Conservation (phyloP, 2,329 filamentous ascomycete species). For the Aureobasidium sp. region DNA sequence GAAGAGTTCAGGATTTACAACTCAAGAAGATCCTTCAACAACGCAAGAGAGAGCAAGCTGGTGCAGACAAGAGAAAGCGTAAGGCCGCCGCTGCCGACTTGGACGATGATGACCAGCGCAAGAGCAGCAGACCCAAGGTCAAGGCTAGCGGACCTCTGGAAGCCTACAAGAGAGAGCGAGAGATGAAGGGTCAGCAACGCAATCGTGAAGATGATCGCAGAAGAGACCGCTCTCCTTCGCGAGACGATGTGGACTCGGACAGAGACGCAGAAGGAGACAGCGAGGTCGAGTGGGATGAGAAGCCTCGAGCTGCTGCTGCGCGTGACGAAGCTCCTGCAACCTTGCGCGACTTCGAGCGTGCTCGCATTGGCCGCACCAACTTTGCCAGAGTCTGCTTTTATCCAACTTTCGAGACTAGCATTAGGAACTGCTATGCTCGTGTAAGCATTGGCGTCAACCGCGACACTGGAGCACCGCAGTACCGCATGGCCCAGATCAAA, state of each 20-base stretch:
- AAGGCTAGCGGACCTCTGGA: slow-evolving; percentile 66
- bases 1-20: slow-evolving; percentile 72
- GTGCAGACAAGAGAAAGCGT: slow-evolving; percentile 52
- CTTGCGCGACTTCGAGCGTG: slow-evolving; percentile 74
- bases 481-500: slow-evolving; percentile 84
- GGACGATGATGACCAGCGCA: slow-evolving; percentile 63
- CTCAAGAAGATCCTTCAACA: slow-evolving; percentile 69
- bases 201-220: slow-evolving; percentile 40
- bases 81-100: slow-evolving; percentile 73
- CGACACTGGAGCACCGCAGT: slow-evolving; percentile 62
- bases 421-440: slow-evolving; percentile 77
- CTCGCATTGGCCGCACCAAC: slow-evolving; percentile 74
- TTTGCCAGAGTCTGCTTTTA: slow-evolving; percentile 92
- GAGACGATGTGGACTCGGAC: slow-evolving; percentile 27
- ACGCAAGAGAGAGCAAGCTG: slow-evolving; percentile 55
- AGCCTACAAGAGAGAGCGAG: slow-evolving; percentile 53
- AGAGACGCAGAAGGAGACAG: slow-evolving; percentile 66
- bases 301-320: slow-evolving; percentile 38
- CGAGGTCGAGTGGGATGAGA: slow-evolving; percentile 69
- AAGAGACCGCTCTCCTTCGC: slow-evolving; percentile 40
- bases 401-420: slow-evolving; percentile 75
- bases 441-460: slow-evolving; percentile 74
- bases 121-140: slow-evolving; percentile 43
- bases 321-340: slow-evolving; percentile 64
- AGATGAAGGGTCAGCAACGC: slow-evolving; percentile 44